These are phyloP conservation scores for Microdochium trichocladiopsis DNA, from an alignment of 2,329 filamentous ascomycete species.

Conservation along the genomic window DNA sequence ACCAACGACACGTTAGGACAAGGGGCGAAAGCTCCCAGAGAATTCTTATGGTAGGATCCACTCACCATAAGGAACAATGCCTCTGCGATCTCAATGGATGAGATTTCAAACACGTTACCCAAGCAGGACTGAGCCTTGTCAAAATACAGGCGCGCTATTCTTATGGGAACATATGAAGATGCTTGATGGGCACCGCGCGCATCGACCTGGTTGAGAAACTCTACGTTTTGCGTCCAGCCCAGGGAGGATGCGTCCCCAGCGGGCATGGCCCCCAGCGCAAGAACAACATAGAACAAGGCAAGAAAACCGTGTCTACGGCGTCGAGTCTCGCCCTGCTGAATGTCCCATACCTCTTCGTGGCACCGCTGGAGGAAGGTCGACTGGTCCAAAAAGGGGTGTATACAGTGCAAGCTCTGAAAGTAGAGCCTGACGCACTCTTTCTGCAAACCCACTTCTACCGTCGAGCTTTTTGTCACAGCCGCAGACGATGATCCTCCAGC, in stretches of 20 bases:
- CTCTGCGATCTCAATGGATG: conserved; percentile 8
- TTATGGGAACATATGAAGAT: conserved; percentile 5
- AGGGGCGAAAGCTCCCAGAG: not conserved
- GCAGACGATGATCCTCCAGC: not conserved
- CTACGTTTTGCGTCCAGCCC: conserved; percentile 6
- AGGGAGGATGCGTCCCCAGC: conserved; percentile 8
- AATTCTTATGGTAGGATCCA: not conserved
- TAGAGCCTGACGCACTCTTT: conserved; percentile 12
- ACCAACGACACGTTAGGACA: not conserved
- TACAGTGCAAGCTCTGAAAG: conserved; percentile 13
- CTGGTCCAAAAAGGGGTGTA: conserved; percentile 12
- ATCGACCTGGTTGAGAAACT: conserved; percentile 6
- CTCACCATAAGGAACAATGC: conserved; percentile 10
- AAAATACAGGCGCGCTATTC: conserved; percentile 7
- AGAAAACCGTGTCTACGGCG: conserved; percentile 3
- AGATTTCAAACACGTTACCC: conserved; percentile 10
- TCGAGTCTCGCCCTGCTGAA: not conserved
- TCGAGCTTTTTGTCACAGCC: conserved; percentile 1
- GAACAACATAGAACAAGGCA: conserved; percentile 7
- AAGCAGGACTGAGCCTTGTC: conserved; percentile 7
- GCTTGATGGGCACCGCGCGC: not conserved
- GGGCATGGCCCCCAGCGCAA: conserved; percentile 9
- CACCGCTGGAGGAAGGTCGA: conserved; percentile 7
- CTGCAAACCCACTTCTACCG: conserved; percentile 4
- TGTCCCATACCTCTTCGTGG: conserved; percentile 8